Evolutionary conservation across 2,329 filamentous ascomycete species (phyloP), one percentile per base, ranked within the genome.

Genomic region (Penicillium sp.): DNA sequence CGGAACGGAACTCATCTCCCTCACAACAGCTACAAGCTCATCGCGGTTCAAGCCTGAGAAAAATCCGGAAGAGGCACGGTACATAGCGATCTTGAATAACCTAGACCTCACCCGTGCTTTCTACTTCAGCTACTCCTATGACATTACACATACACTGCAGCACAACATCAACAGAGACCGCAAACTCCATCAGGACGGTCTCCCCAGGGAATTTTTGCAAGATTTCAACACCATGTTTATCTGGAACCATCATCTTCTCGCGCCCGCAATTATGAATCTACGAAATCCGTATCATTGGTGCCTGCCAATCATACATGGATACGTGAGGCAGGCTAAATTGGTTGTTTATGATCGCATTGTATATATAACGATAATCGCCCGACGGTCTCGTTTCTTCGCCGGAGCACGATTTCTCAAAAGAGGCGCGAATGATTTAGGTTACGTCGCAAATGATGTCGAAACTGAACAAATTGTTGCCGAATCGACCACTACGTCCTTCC

Each of bases 401-500:
- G 95, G 95, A 30, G 95, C 95, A 44, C 86, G 95, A 3, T 99
- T 97, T 69, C 79, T 99, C 57, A 99, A 99, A 77, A 89, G 95
- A 61, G 95, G 95, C 35, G 91, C 93, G 52, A 99, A 99, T 71
- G 95, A 99, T 75, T 76, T 93, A 60, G 94, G 95, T 15, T 96
- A 96, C 74, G 95, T 99, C 58, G 96, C 95, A 56, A 99, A 99
- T 73, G 96, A 99, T 77, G 95, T 99, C 26, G 96, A 99, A 78
- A 98, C 95, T 0, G 95, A 99, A 78, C 95, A 99, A 75, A 97
- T 99, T 63, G 93, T 99, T 5, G 95, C 93, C 0, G 95, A 99
- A 74, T 92, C 93, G 70, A 82, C 94, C 55, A 97, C 93, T 0
- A 99, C 95, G 0, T 97, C 95, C 0, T 97, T 99, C 69, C 95